Conservation (phyloP, 176 grass and related monocot species). For the Cenchrus americanus region DNA sequence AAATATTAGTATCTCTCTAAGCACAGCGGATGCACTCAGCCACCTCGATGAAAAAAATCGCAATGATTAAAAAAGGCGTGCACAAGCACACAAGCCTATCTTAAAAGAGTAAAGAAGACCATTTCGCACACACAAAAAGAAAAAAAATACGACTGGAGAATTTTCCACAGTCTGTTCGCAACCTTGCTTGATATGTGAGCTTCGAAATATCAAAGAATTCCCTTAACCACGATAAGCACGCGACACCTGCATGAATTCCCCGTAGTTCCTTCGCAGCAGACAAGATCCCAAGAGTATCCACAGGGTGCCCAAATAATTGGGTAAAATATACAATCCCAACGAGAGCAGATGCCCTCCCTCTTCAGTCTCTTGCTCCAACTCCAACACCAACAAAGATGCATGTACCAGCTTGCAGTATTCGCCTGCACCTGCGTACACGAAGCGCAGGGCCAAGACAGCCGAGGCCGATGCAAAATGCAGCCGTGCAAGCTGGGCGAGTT, state of each 20-base stretch:
- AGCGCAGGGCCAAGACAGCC: not conserved
- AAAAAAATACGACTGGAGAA: not conserved
- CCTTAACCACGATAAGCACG: not conserved
- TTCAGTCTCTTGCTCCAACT: not conserved
- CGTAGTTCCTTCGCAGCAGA: not conserved
- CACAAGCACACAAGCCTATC: not conserved
- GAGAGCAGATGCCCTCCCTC: not conserved
- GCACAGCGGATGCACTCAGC: too few relatives aligned
- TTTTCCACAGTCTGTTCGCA: not conserved
- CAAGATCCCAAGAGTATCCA: not conserved
- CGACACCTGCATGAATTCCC: not conserved
- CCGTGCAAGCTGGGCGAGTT: not conserved
- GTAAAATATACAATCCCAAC: not conserved
- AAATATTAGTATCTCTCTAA: too few relatives aligned
- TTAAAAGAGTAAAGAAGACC: not conserved
- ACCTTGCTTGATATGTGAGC: not conserved
- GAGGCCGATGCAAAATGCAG: not conserved
- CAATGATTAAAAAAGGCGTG: not conserved
- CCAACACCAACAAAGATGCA: not conserved
- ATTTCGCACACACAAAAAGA: not conserved
- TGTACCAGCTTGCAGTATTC: not conserved
- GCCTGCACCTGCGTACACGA: not conserved
- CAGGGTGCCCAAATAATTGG: not conserved
- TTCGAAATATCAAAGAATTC: not conserved
- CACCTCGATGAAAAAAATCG: not conserved